These are phyloP conservation scores for Metschnikowia gruessii DNA, from an alignment of 805 yeast species.

Conservation along the genomic window DNA sequence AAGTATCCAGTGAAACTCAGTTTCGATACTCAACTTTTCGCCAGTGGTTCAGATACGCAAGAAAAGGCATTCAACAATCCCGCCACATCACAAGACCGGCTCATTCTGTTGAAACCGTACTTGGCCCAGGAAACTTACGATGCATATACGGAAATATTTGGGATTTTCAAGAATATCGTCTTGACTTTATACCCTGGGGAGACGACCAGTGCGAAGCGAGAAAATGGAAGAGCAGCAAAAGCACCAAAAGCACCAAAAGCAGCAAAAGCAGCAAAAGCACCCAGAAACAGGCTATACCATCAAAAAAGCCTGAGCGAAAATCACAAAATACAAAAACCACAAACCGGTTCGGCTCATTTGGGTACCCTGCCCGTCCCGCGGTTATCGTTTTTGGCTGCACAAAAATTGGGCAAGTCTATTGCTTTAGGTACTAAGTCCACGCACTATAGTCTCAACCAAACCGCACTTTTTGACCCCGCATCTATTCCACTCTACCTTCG, in stretches of 20 bases:
- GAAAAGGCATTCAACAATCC: constrained; percentile 7
- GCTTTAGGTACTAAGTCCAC: constrained; percentile 35
- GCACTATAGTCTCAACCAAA: constrained; percentile 31
- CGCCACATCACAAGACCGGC: constrained; percentile 24
- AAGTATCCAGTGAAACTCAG: constrained; percentile 26
- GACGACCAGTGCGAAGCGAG: background rate
- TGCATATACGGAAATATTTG: constrained; percentile 32
- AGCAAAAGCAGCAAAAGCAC: background rate
- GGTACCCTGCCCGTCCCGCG: too few species aligned
- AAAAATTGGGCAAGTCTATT: constrained; percentile 33
- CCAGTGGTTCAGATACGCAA: background rate
- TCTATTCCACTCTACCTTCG: constrained; percentile 26
- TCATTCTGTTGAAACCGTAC: constrained; percentile 25
- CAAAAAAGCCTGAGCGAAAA: too few species aligned
- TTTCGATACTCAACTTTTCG: constrained; percentile 10
- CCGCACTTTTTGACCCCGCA: constrained; percentile 24
- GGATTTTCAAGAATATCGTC: constrained; percentile 28
- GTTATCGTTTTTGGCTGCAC: constrained; percentile 26
- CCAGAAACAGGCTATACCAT: too few species aligned
- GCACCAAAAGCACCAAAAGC: background rate
- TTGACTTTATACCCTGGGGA: constrained; percentile 14
- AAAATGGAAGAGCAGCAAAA: background rate
- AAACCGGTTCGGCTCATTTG: too few species aligned
- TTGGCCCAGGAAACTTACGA: constrained; percentile 28
- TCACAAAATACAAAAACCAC: too few species aligned